Evolutionary conservation across 768 basidiomycete species (phyloP), one percentile per base, ranked within the genome.

Genomic region (Tylopilus vinaceipallidus): DNA sequence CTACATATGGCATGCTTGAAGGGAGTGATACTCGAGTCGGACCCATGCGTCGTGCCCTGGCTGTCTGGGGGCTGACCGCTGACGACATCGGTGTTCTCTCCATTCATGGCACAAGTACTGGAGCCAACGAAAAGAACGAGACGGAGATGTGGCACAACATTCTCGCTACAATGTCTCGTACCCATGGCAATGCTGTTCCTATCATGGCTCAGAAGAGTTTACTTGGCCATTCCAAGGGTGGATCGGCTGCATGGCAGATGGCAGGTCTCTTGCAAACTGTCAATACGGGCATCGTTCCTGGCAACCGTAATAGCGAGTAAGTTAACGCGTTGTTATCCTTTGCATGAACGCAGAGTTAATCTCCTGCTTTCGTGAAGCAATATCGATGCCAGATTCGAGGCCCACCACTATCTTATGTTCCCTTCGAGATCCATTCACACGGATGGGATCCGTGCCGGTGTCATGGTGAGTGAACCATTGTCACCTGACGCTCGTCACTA

Each of bases 231-330:
- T 86, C 95, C 11, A 99, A 99, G 78, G 97, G 97, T 69, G 97
- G 95, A 53, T 91, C 97, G n/a, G 95, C 95, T 47, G 90, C 94
- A 2, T 98, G 94, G 95, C 91, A 94, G 72, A 82, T 97, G 79
- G 86, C 84, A 60, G 97, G 97, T 58, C 77, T 98, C 47, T 71
- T 93, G 47, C 94, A 99, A 68, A 83, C 84, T 11, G 78, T 99
- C 53, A 78, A 75, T 55, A 83, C 84, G 38, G 97, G 95, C 45
- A 79, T 95, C 55, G 78, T 99, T 55, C 95, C 97, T 7, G 95
- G 94, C 35, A 98, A 98, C 68, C 83, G 92, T 57, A 98, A 95
- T 67, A 90, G 88, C 76, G 94, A 98, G 87, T 94, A 74, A 74
- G 91, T 82, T 7, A 14, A 38, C 8, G 16, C 9, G 40, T 42